phyloP scores from a whole-genome alignment of 2,329 filamentous ascomycete species.

The Arthrobotrys musiformis region DNA sequence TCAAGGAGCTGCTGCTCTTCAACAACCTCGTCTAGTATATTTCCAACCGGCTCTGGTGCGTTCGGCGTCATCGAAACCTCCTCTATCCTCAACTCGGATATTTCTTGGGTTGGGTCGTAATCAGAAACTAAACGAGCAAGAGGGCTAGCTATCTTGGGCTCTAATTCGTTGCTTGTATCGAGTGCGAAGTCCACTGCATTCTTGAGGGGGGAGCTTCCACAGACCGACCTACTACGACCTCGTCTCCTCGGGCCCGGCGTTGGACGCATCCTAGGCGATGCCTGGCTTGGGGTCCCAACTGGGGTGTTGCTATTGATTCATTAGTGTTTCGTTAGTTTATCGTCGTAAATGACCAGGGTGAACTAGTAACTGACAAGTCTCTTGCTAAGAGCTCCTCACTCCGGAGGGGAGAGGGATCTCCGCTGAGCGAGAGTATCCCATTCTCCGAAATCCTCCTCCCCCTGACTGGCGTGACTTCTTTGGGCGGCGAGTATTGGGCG shows the following conservation, averaged over 20 bases:
- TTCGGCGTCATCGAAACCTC: constrained; percentile 25
- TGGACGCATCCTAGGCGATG: constrained; percentile 10
- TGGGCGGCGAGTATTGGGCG: constrained; percentile 24
- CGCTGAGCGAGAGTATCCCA: constrained; percentile 6
- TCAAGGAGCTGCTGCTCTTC: constrained; percentile 1
- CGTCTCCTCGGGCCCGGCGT: constrained; percentile 15
- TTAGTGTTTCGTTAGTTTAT: background rate
- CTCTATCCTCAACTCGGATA: constrained; percentile 46
- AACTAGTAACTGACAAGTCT: constrained; percentile 28
- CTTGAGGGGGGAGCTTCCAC: constrained; percentile 53
- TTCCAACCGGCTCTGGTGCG: background rate
- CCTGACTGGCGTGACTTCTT: constrained; percentile 26
- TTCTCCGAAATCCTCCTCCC: constrained; percentile 31
- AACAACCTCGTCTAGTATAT: background rate
- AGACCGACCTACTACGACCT: constrained; percentile 28
- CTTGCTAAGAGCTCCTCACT: constrained; percentile 24
- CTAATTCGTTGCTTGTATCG: background rate
- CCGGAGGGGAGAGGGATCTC: constrained; percentile 45
- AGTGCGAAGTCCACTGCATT: constrained; percentile 48
- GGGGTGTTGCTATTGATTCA: background rate
- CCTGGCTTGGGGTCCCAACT: constrained; percentile 1
- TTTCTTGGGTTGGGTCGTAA: constrained; percentile 45
- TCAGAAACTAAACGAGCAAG: constrained; percentile 12
- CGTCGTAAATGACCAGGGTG: background rate
- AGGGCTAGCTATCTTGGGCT: constrained; percentile 13